Base-by-base conservation (phyloP, 176 grass and related monocot species). In the Triticum monococcum region DNA sequence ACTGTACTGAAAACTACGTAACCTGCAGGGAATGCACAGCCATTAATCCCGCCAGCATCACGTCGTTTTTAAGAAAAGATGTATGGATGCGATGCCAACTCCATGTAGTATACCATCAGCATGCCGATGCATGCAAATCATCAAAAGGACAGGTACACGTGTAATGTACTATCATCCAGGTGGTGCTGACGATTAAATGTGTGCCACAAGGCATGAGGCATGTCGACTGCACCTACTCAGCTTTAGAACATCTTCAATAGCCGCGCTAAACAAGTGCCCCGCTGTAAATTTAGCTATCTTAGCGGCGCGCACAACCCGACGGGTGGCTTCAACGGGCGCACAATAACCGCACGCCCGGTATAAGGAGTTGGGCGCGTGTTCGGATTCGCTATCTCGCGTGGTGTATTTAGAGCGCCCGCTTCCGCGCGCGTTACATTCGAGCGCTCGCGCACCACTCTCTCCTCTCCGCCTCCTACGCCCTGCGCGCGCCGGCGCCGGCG, bases 101-200 rank as follows among this genome's bases (percentile, higher is more conserved):
- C 23, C 12, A 75, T 16, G 35, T 12, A 13, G 40, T 62, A 64
- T 11, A 32, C 2, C 24, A 41, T 43, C 20, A 30, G 78, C 23
- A 65, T 80, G 78, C 28, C 28, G 28, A 30, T 30, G 3, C 71
- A 77, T 63, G 60, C 14, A 38, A 68, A 74, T 74, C 16, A 17
- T 17, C 71, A 48, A 68, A 68, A 40, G 22, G 31, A 68, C 59
- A 76, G 56, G 26, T 48, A 50, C 83, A 77, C 60, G 64, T 84
- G 36, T 10, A 37, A 65, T 24, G 35, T 38, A 38, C 37, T 9
- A 17, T 64, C 33, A 64, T 43, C 60, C 14, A 64, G 0, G 26
- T 7, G 14, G 37, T 17, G 36, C 32, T 41, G n/a, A 8, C 9
- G 33, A 79, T 31, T 64, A 63, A 63, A 61, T 38, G 77, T 64